Evolutionary conservation across 208 protist species (phyloP), one percentile per base, ranked within the genome.

Genomic region (Trypanosoma theileri): DNA sequence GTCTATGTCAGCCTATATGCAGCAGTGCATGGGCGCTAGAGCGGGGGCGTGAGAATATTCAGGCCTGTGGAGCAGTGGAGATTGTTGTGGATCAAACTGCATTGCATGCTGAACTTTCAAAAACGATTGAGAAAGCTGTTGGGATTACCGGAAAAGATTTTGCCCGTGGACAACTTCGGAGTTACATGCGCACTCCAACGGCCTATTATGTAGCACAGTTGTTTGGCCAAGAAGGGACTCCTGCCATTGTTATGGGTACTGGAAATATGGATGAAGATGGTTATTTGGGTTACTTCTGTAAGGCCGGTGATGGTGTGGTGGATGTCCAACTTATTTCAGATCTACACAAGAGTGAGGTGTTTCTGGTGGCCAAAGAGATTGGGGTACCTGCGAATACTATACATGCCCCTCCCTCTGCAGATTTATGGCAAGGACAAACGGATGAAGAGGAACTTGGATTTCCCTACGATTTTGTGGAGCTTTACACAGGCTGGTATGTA

Each of bases 221-320:
- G 35, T 71, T 95, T 28, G 83, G 70, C 28, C 86, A 95, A 55
- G 70, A 84, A 35, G 96, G 96, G 17, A 85, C 59, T 0, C 92
- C 96, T n/a, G 77, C 85, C 14, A 90, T 98, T 66, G 97, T 98
- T 17, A 95, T 98, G 82, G 97, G 97, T 16, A 98, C 97, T 17
- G 97, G 97, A 12, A 99, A 99, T 82, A 96, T 88, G 82, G 97
- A 98, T 67, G 97, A 98, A 69, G 97, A 99, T 69, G 94, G 94
- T 31, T 98, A 98, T 73, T 79, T 99, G 11, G 90, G 80, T 28
- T 99, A 99, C 75, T 99, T 98, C 64, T 98, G 93, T 81, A 99
- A 99, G 73, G 97, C 97, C 4, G 97, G 97, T 14, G 97, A 99
- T 67, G 97, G 97, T 19, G 88, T 98, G 19, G 94, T 96, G 55